phyloP scores from a whole-genome alignment of 2,329 filamentous ascomycete species.

The Penicillium corylophilum region DNA sequence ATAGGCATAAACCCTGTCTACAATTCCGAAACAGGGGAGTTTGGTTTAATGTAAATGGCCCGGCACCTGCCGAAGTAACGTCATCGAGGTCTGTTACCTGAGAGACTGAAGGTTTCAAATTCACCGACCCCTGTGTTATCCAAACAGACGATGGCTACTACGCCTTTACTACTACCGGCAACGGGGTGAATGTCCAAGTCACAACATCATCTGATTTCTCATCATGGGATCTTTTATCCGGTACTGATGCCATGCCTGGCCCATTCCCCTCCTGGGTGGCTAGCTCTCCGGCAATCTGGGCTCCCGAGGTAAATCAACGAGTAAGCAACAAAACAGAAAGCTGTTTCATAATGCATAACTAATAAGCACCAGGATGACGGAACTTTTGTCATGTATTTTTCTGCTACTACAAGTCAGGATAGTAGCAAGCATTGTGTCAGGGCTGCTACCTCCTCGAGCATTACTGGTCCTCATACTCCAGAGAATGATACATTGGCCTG shows the following conservation, averaged over 20 bases:
- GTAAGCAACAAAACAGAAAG: slow-evolving; percentile 10
- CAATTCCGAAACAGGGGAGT: too few species aligned
- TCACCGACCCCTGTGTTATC: slow-evolving; percentile 54
- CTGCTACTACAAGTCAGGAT: slow-evolving; percentile 44
- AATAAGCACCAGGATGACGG: slow-evolving; percentile 32
- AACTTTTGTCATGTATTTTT: slow-evolving; percentile 58
- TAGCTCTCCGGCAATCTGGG: slow-evolving; percentile 52
- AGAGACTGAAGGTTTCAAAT: not conserved
- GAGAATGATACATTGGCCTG: slow-evolving; percentile 50
- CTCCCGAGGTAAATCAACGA: slow-evolving; percentile 56
- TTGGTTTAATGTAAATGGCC: too few species aligned
- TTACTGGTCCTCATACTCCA: slow-evolving; percentile 52
- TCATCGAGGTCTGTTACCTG: not conserved
- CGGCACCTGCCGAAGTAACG: too few species aligned
- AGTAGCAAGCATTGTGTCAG: slow-evolving; percentile 56
- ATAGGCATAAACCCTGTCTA: too few species aligned
- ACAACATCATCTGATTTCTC: slow-evolving; percentile 50
- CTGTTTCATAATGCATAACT: not conserved
- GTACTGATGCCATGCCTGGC: slow-evolving; percentile 52
- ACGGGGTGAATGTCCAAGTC: slow-evolving; percentile 53
- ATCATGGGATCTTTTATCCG: slow-evolving; percentile 48
- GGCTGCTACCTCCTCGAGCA: slow-evolving; percentile 46
- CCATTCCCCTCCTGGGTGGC: slow-evolving; percentile 51
- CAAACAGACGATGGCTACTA: slow-evolving; percentile 52
- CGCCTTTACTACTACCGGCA: slow-evolving; percentile 54